These are phyloP conservation scores for Solanum medicagineum DNA, from an alignment of 257 asterid genomes.

Conservation along the genomic window DNA sequence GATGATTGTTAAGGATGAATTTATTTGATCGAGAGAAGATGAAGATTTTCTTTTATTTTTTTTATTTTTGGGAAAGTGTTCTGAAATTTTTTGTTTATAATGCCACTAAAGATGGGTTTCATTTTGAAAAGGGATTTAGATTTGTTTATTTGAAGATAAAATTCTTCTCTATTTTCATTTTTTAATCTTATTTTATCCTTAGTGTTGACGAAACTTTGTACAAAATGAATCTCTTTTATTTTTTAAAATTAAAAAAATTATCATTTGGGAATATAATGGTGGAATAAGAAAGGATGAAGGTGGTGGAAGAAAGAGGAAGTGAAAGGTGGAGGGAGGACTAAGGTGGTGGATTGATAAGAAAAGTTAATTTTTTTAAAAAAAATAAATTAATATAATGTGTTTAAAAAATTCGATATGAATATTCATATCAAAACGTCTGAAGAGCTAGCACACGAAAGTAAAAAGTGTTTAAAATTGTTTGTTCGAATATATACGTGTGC, in stretches of 20 bases:
- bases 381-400: neutral
- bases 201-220: too few species aligned
- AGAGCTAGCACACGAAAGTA: neutral
- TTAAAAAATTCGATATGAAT: neutral
- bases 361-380: neutral
- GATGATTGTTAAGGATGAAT: neutral
- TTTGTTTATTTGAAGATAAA: neutral
- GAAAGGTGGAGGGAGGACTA: too few species aligned
- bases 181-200: too few species aligned
- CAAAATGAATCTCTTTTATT: too few species aligned
- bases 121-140: neutral
- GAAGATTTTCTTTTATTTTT: neutral
- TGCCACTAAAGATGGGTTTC: neutral
- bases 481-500: neutral
- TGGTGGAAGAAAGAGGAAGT: neutral
- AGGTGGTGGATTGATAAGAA: neutral
- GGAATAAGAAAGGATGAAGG: neutral
- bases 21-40: neutral
- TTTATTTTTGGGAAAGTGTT: neutral
- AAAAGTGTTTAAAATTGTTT: neutral
- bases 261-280: too few species aligned
- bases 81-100: neutral
- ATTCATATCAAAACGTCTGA: neutral
- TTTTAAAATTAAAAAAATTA: too few species aligned
- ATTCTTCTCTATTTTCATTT: neutral